Base-by-base conservation (phyloP, 2,329 filamentous ascomycete species). In the Chrysoporthe austroafricana region DNA sequence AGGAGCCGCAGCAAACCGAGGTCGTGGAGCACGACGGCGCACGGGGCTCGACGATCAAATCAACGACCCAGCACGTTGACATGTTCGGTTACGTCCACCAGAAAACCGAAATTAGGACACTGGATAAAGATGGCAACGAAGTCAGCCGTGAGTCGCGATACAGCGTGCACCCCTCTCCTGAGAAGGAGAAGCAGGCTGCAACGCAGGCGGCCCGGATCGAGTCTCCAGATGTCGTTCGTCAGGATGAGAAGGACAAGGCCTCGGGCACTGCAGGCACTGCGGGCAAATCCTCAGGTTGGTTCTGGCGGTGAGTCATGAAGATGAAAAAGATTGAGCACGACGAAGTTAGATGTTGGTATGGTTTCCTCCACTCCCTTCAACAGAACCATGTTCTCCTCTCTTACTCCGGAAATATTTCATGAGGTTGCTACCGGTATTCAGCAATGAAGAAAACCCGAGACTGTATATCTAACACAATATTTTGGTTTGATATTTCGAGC, bases 41-140 rank as follows among this genome's bases (percentile, higher is more conserved):
- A 2, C 59, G 56, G 9, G 76, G 73, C 48, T 77, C 78, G 63
- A 76, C 78, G 36, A 74, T 79, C 36, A 75, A 76, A 66, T 78
- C 76, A 1, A 79, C 76, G 36, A 76, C 81, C 4, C 80, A 84
- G 69, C 78, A 80, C 62, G 77, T 81, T 4, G 82, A 85, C 71
- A 71, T 73, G 8, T 78, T 77, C 62, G 83, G 82, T 43, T 80
- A 82, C 70, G 71, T 78, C 14, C 81, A 83, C 67, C 77, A 76
- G 63, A 82, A 79, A 71, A 77, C 77, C 9, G 80, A 78, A 7
- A 76, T 79, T 36, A 79, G 77, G 68, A 80, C 74, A 8, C 72
- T 81, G 9, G 80, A 84, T 50, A 74, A 76, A 26, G 72, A 82
- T 8, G 83, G 82, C 57, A 76, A 77, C 14, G 78, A 82, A 66